Evolutionary conservation across 805 yeast species (phyloP).

Genomic region (Starmerella ratchasimensis): DNA sequence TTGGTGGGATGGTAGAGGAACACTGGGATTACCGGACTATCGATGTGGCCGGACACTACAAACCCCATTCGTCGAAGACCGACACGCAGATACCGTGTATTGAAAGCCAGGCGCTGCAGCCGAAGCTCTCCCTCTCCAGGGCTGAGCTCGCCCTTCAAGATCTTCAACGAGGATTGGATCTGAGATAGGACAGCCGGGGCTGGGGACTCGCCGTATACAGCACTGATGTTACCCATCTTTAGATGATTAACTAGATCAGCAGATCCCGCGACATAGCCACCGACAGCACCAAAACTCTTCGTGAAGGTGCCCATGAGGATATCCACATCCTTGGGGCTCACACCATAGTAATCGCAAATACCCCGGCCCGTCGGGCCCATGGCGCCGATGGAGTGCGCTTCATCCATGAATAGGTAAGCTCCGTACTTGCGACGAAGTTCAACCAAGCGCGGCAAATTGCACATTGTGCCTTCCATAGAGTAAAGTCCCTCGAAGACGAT

Average conservation of each 20-base stretch:
- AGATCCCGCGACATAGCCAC: conserved; percentile 86
- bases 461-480: conserved; percentile 64
- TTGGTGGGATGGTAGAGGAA: conserved; percentile 80
- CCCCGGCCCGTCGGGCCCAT: conserved; percentile 91
- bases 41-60: conserved; percentile 88
- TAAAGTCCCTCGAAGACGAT: conserved; percentile 86
- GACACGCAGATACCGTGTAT: conserved; percentile 80
- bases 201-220: conserved; percentile 67
- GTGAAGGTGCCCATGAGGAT: conserved; percentile 95
- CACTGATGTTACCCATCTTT: conserved; percentile 57
- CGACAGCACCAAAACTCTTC: conserved; percentile 96
- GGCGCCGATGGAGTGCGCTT: conserved; percentile 99
- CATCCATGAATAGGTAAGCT: conserved; percentile 83
- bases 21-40: conserved; percentile 89
- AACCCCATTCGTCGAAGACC: conserved; percentile 89
- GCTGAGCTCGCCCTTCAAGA: conserved; percentile 65
- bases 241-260: conserved; percentile 57
- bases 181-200: conserved; percentile 90
- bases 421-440: conserved; percentile 71
- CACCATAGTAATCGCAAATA: conserved; percentile 81
- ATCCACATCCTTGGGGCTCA: conserved; percentile 65
- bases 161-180: conserved; percentile 62
- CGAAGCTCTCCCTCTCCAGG: conserved; percentile 93
- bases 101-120: conserved; percentile 85
- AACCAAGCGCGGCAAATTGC: conserved; percentile 62